A percentile compares a stretch with the other conserved stretches of the same genome.
phyloP scores from a whole-genome alignment of 495 filamentous ascomycete species.

The Neurospora sp. region DNA sequence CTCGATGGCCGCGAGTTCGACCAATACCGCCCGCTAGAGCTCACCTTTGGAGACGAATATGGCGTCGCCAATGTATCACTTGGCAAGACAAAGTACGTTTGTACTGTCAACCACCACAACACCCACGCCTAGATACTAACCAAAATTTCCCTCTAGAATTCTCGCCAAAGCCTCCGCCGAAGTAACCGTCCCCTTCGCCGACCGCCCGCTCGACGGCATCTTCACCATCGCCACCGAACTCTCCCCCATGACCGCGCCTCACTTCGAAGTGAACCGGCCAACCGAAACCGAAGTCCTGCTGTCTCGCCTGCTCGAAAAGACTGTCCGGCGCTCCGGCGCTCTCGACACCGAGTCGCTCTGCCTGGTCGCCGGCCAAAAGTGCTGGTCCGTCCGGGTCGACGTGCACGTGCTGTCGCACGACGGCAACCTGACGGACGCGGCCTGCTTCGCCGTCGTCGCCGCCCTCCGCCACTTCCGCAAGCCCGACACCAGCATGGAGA shows the following conservation, averaged over 20 bases:
- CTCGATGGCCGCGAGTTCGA: slow-evolving; percentile 76
- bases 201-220: slow-evolving; percentile 88
- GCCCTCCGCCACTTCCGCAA: slow-evolving; percentile 83
- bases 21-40: slow-evolving; percentile 61
- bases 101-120: background rate
- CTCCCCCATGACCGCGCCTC: slow-evolving; percentile 82
- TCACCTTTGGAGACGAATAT: slow-evolving; percentile 83
- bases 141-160: slow-evolving; percentile 41
- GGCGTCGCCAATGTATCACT: slow-evolving; percentile 81
- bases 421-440: slow-evolving; percentile 74
- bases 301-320: slow-evolving; percentile 80
- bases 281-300: slow-evolving; percentile 74
- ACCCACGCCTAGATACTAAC: slow-evolving; percentile 2
- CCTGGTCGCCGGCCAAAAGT: slow-evolving; percentile 78
- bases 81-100: slow-evolving; percentile 73
- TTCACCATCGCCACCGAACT: slow-evolving; percentile 88
- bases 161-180: slow-evolving; percentile 79
- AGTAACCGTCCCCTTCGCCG: slow-evolving; percentile 70
- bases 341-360: slow-evolving; percentile 93
- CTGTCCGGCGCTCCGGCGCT: slow-evolving; percentile 81
- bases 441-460: slow-evolving; percentile 77
- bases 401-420: slow-evolving; percentile 84
- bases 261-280: slow-evolving; percentile 77
- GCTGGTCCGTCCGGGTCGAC: slow-evolving; percentile 81
- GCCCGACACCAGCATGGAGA: slow-evolving; percentile 75